Base-by-base conservation (phyloP, 208 protist genomes). In the Angomonas deanei region DNA sequence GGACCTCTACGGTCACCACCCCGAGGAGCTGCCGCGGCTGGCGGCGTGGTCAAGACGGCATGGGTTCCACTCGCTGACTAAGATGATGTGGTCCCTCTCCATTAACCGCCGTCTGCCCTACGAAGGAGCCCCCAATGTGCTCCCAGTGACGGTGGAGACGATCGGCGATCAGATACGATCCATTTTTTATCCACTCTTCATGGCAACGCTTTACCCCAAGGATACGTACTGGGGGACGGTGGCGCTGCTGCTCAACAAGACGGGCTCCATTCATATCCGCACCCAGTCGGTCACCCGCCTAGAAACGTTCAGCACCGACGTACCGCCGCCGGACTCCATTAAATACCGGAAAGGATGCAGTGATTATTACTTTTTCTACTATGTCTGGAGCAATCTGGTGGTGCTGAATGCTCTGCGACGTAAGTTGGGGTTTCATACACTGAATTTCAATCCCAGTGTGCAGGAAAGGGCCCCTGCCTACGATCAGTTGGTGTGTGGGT, bases 181-280 rank as follows among this genome's bases (percentile, higher is more conserved):
- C 78, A 80, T 99, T n/a, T 99, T 99, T 71, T 75, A 84, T 36
- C 99, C 98, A 2, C 86, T 99, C 30, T 98, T 99, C 49, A 97
- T 99, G 74, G 98, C 96, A 0, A 98, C 98, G 19, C 65, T 94
- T 4, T 86, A 98, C 70, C 98, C 98, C 10, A 52, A 21, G 4
- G 82, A 86, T 33, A 61, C 72, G 23, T 48, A 64, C 36, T 93
- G 80, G 84, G 77, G 97, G 3, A 85, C 98, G 38, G 80, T 99
- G 4, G 82, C 96, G 46, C 72, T 91, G 39, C 88, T 99, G 69
- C 83, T 99, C 32, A 64, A 92, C 38, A 86, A 97, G 53, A 96
- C 98, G 6, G 84, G 88, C 28, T 93, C 94, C 24, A 97, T 99
- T 47, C 97, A 98, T 80, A 92, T 92, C 56, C 61, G 70, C 19